Evolutionary conservation across 208 protist genomes (phyloP), one percentile per base, ranked within the genome.

Genomic region (Wallacemonas collosoma): DNA sequence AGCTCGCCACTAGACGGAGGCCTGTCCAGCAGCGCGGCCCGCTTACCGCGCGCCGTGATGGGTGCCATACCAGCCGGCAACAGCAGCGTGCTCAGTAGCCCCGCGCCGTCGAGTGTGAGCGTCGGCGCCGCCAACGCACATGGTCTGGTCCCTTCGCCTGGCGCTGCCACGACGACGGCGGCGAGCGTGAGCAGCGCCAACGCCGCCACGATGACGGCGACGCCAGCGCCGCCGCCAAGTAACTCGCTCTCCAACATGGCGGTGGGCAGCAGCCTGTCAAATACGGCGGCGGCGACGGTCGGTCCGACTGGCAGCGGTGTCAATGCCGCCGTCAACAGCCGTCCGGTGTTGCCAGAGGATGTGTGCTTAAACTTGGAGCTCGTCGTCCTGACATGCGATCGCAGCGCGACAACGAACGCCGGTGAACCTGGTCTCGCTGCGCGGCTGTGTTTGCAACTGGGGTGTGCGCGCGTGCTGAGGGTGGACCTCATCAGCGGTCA

Each of bases 401-500:
- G 86, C n/a, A 62, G 71, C 40, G 71, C 74, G 7, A 66, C 69
- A 50, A 64, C 86, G 5, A 81, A 71, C 35, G 67, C 73, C 38
- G 80, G 65, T 5, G 83, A 88, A 47, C 75, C 75, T 3, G 92
- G 85, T 7, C 56, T 80, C 38, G 67, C 89, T 14, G 80, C 83
- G 12, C 76, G 80, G 47, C 54, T 93, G 43, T 96, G 92, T 77
- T 70, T 89, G 58, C 67, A 84, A 4, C 80, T 93, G 11, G 84
- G 80, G 2, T 89, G 82, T 36, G 71, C 73, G 47, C 89, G 92
- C 9, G 92, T 94, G 57, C 77, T 96, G 62, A 88, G 88, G 1
- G 62, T 96, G 5, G 88, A 95, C 64, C 17, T 94, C 3, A 39
- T 80, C 1, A 53, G 55, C 12, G 83, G 83, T 7, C 69, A 68